A percentile compares a stretch with the other conserved stretches of the same genome.
Evolutionary conservation across 179 eudicot genomes (phyloP).

Genomic region (Drosera spatulata): DNA sequence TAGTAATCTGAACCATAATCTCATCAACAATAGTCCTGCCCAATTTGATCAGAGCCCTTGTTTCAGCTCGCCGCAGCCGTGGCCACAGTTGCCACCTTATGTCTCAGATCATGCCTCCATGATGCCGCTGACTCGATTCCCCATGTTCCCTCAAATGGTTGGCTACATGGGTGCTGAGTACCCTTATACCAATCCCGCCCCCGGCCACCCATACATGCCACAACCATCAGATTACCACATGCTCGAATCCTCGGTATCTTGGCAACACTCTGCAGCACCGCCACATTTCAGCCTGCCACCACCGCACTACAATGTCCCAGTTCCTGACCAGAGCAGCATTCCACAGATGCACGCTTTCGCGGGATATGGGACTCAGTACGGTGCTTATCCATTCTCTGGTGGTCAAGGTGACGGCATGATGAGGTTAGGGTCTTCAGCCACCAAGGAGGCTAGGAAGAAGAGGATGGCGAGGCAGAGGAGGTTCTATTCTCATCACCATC

Average conservation of each 20-base stretch:
- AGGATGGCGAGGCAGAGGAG: conserved; percentile 82
- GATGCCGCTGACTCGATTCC: conserved; percentile 10
- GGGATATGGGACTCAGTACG: conserved; percentile 20
- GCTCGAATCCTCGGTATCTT: conserved; percentile 20
- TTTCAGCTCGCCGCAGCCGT: conserved; percentile 16
- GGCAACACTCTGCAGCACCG: conserved; percentile 13
- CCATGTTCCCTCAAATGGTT: conserved; percentile 11
- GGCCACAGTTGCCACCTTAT: conserved; percentile 13
- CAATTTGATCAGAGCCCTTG: conserved; percentile 3
- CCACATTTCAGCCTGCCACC: conserved; percentile 11
- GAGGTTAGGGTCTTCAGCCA: conserved; percentile 59
- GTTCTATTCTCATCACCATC: conserved; percentile 22
- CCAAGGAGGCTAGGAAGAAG: conserved; percentile 88
- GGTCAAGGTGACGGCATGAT: conserved; percentile 39
- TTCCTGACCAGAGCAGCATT: conserved; percentile 13
- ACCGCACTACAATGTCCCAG: conserved; percentile 19
- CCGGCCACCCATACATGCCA: neutral
- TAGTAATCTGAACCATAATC: conserved; percentile 1
- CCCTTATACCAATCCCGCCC: conserved; percentile 10
- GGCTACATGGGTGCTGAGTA: conserved; percentile 15
- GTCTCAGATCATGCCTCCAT: conserved; percentile 6
- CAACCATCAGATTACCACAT: conserved; percentile 18
- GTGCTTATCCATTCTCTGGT: conserved; percentile 11
- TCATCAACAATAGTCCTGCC: neutral
- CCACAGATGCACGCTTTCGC: conserved; percentile 9